These are phyloP conservation scores for Artemisia argyi DNA, from an alignment of 129 eudicot genomes.

Conservation along the genomic window DNA sequence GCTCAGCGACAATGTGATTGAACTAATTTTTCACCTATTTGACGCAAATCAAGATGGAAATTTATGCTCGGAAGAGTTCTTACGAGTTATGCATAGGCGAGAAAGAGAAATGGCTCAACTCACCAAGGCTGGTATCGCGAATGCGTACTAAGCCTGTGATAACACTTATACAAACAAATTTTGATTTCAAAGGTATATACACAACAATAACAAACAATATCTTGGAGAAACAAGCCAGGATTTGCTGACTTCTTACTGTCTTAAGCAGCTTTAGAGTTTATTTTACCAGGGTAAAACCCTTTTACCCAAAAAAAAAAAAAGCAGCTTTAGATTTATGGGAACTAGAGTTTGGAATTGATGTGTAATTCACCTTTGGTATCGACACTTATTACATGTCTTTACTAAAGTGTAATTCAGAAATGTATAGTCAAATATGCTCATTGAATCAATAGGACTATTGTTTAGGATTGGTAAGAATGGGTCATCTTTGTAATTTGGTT, in stretches of 20 bases:
- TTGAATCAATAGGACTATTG: too few relatives aligned
- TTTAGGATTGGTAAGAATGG: not conserved
- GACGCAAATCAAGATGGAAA: slow-evolving; percentile 69
- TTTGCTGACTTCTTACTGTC: not conserved
- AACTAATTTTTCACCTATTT: slow-evolving; percentile 64
- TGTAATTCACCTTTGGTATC: not conserved
- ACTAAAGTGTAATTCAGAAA: not conserved
- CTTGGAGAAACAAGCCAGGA: slow-evolving; percentile 2
- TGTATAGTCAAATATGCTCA: not conserved
- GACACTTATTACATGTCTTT: not conserved
- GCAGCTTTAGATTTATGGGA: not conserved
- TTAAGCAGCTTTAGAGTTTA: not conserved
- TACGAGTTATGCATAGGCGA: slow-evolving; percentile 67
- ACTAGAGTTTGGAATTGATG: not conserved
- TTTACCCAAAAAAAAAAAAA: too few relatives aligned
- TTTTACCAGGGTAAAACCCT: too few relatives aligned
- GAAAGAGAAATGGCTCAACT: slow-evolving; percentile 66
- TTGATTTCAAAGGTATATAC: slow-evolving; percentile 20
- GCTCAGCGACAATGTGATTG: slow-evolving; percentile 61
- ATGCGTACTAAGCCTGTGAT: slow-evolving; percentile 16
- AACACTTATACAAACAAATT: not conserved
- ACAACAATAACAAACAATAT: not conserved
- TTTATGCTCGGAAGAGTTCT: slow-evolving; percentile 64
- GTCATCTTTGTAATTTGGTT: not conserved
- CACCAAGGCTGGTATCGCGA: slow-evolving; percentile 52